A percentile compares a stretch with the other conserved stretches of the same genome.
Conservation (phyloP, 2,329 filamentous ascomycete species). For the Colletotrichum trifolii region DNA sequence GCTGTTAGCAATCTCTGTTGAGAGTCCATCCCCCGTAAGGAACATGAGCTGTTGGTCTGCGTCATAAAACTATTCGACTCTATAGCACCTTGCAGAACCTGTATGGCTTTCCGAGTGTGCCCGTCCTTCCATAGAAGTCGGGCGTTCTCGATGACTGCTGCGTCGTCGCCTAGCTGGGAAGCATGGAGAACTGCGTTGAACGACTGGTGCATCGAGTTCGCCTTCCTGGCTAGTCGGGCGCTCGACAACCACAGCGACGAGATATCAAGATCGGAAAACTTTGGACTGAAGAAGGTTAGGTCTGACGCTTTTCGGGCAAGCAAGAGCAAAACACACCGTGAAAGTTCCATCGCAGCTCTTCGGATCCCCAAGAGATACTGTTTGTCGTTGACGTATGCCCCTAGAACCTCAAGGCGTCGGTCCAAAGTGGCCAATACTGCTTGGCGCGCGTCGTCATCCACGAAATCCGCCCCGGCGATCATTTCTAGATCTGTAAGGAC, state of each 20-base stretch:
- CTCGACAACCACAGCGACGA: constrained; percentile 88
- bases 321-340: constrained; percentile 60
- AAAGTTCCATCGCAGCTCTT: constrained; percentile 86
- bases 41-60: constrained; percentile 52
- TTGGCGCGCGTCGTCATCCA: constrained; percentile 52
- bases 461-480: constrained; percentile 65
- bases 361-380: constrained; percentile 90
- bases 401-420: constrained; percentile 86
- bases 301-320: too few species aligned
- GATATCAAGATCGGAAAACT: constrained; percentile 78
- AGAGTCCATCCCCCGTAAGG: constrained; percentile 53
- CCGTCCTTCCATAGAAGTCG: constrained; percentile 93
- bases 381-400: constrained; percentile 91
- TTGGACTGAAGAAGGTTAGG: constrained; percentile 50
- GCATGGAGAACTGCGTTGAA: constrained; percentile 95
- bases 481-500: constrained; percentile 88
- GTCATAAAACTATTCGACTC: constrained; percentile 79
- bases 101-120: constrained; percentile 93
- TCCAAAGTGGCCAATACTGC: constrained; percentile 68
- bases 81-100: constrained; percentile 88
- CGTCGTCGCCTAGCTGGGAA: constrained; percentile 83
- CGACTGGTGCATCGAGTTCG: constrained; percentile 84
- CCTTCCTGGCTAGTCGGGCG: constrained; percentile 86
- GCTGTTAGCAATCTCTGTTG: constrained; percentile 74
- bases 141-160: constrained; percentile 93